Evolutionary conservation across 2,329 filamentous ascomycete species (phyloP), one percentile per base, ranked within the genome.

Genomic region (Microdochium paspali): DNA sequence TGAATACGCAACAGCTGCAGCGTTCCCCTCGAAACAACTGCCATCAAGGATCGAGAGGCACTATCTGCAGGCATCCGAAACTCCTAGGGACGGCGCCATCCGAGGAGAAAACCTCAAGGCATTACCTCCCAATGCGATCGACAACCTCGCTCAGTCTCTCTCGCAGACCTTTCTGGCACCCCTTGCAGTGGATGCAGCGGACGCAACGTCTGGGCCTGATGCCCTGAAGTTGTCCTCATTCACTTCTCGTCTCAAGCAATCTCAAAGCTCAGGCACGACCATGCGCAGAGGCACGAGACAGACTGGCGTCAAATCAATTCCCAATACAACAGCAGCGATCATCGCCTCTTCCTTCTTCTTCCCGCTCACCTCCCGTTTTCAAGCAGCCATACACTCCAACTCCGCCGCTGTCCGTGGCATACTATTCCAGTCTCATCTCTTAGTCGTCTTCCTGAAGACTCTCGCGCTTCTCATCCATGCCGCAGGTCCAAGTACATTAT

Each of bases 171-270:
- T 95, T 57, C 81, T 97, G 20, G 80, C 83, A 15, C 93, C 93
- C 0, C 70, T 97, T 24, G 90, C 91, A 1, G 83, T 87, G 31
- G 73, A 81, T 49, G 88, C 90, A 2, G 90, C 90, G 35, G 90
- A 96, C 60, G 74, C 83, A 21, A 73, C 82, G 6, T 84, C 85
- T 0, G 90, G 91, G 0, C 90, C 93, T 0, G 82, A 90, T 54
- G 79, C 85, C 5, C 79, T 98, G 43, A 97, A 97, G 68, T 79
- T 97, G 21, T 82, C 88, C 24, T 95, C 85, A 2, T 95, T 97
- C 66, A 91, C 85, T 10, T 87, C 86, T 0, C 82, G 86, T 18
- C 81, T 90, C 63, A 73, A 79, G 49, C 74, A 83, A 18, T 77
- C 85, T 57, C 44, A 74, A 72, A 60, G 50, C 58, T 60, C 31